Conservation (phyloP, 2,329 filamentous ascomycete species). For the Gnomoniopsis smithogilvyi region DNA sequence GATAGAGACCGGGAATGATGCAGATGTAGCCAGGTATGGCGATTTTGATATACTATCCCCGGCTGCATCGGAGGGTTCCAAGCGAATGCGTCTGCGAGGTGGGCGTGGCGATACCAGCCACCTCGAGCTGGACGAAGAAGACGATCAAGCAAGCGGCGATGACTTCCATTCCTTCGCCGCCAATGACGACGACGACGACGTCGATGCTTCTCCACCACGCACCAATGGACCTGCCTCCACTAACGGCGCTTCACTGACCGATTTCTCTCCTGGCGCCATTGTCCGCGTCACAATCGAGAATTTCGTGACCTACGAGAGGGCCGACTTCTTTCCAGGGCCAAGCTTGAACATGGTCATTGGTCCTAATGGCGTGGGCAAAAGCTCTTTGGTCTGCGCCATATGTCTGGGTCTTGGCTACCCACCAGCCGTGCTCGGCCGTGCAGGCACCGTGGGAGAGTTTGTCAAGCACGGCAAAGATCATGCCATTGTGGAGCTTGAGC, state of each 20-base stretch:
- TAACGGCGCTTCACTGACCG: slow-evolving; percentile 21
- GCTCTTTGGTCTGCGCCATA: slow-evolving; percentile 94
- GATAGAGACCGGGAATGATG: slow-evolving; percentile 36
- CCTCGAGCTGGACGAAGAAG: slow-evolving; percentile 20
- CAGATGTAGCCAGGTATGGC: slow-evolving; percentile 23
- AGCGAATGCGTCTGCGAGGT: slow-evolving; percentile 31
- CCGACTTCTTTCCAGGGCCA: slow-evolving; percentile 87
- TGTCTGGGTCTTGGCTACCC: slow-evolving; percentile 87
- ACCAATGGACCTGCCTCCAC: slow-evolving; percentile 6
- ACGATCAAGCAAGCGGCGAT: slow-evolving; percentile 16
- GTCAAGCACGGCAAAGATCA: slow-evolving; percentile 83
- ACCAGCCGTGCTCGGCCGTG: slow-evolving; percentile 78
- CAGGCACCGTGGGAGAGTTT: slow-evolving; percentile 81
- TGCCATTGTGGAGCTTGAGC: slow-evolving; percentile 86
- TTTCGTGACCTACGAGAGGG: slow-evolving; percentile 92
- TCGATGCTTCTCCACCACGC: slow-evolving; percentile 18
- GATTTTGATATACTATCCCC: slow-evolving; percentile 22
- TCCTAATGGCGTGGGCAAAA: slow-evolving; percentile 98
- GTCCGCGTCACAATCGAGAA: slow-evolving; percentile 81
- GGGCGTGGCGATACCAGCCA: slow-evolving; percentile 18
- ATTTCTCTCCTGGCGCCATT: slow-evolving; percentile 75
- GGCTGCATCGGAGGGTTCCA: slow-evolving; percentile 28
- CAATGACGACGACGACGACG: slow-evolving; percentile 5
- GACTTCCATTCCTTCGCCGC: slow-evolving; percentile 20
- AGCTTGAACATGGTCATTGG: slow-evolving; percentile 98